A percentile compares a stretch with the other conserved stretches of the same genome.
Evolutionary conservation across 305 asterid species (phyloP).

Genomic region (Plantago coronopus): DNA sequence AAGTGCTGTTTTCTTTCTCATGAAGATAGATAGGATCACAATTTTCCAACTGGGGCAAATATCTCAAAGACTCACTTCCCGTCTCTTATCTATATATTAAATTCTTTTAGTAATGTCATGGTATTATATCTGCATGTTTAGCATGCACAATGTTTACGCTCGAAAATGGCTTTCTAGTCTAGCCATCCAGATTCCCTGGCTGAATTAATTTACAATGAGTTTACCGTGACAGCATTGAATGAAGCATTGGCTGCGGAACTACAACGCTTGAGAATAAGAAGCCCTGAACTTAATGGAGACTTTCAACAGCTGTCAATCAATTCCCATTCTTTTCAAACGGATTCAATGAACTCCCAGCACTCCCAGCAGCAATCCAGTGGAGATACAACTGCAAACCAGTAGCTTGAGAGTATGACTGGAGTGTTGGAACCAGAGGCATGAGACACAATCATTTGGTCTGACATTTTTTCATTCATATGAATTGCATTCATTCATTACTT

Average conservation of each 20-base stretch:
- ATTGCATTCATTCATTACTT: background rate
- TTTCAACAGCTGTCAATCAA: background rate
- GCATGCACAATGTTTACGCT: background rate
- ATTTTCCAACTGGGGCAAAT: too few species aligned
- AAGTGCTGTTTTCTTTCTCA: too few species aligned
- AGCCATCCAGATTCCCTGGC: background rate
- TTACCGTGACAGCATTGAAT: constrained; percentile 53
- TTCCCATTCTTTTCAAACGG: background rate
- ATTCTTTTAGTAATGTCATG: too few species aligned
- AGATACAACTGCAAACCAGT: background rate
- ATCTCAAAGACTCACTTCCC: too few species aligned
- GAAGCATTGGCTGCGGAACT: constrained; percentile 74
- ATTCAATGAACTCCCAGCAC: too few species aligned
- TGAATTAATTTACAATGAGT: background rate
- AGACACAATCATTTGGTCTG: background rate
- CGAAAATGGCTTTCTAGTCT: background rate
- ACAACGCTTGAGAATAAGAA: constrained; percentile 67
- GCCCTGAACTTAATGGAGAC: constrained; percentile 53
- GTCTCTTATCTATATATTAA: too few species aligned
- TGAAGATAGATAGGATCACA: too few species aligned
- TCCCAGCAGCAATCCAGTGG: background rate
- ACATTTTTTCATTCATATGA: background rate
- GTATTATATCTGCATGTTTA: too few species aligned
- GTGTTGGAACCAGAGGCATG: background rate
- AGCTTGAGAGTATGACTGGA: background rate